Evolutionary conservation across 306 rosid species (phyloP).

Genomic region (Vigna trinervia): DNA sequence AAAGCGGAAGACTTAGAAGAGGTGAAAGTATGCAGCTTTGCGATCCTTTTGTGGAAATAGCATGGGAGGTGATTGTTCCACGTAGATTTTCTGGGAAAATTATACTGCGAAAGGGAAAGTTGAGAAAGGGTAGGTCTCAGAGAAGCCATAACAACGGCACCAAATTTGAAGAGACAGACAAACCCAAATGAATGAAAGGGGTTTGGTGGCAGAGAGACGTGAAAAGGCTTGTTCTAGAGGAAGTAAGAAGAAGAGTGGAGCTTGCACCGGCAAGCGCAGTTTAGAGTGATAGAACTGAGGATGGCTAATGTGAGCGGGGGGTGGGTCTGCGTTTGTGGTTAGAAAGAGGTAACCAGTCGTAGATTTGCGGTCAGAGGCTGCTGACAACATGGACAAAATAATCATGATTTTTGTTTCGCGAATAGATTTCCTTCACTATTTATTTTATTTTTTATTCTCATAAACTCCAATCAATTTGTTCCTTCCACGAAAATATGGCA

Average conservation of each 20-base stretch:
- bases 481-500: slow-evolving; percentile 28
- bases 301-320: slow-evolving; percentile 53
- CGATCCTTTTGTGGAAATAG: slow-evolving; percentile 50
- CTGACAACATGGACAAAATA: slow-evolving; percentile 30
- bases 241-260: slow-evolving; percentile 46
- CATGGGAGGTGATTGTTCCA: slow-evolving; percentile 46
- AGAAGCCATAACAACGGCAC: slow-evolving; percentile 61
- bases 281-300: slow-evolving; percentile 20
- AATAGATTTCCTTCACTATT: background rate
- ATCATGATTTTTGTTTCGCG: slow-evolving; percentile 34
- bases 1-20: slow-evolving; percentile 46
- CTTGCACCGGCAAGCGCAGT: slow-evolving; percentile 45
- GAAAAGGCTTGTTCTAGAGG: slow-evolving; percentile 43
- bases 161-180: slow-evolving; percentile 35
- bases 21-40: slow-evolving; percentile 46
- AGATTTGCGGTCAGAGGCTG: slow-evolving; percentile 44
- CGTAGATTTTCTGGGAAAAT: slow-evolving; percentile 53
- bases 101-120: slow-evolving; percentile 58
- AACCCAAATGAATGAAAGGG: slow-evolving; percentile 16
- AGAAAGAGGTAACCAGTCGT: slow-evolving; percentile 40
- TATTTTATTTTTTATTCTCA: background rate
- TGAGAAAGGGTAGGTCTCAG: slow-evolving; percentile 65
- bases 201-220: slow-evolving; percentile 42
- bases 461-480: background rate
- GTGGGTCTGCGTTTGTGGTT: slow-evolving; percentile 60